Evolutionary conservation across 805 yeast genomes (phyloP), one percentile per base, ranked within the genome.

Genomic region (Scheffersomyces amazonensis): DNA sequence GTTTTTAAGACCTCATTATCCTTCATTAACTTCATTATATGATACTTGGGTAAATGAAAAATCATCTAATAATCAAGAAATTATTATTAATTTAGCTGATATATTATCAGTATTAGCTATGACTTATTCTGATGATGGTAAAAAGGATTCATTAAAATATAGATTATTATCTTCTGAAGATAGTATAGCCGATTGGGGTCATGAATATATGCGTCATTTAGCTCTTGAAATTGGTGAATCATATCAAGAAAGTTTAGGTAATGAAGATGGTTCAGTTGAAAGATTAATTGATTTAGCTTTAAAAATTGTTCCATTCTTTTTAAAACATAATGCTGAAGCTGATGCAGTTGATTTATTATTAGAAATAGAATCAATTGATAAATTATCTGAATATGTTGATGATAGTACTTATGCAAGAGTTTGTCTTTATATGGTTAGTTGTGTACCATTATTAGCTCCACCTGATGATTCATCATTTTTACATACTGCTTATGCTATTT

Each of bases 271-370:
- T 4, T 47, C 54, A 25, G 59, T 60, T 21, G 50, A 53, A 7
- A 70, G 74, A 30, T 69, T 93, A 46, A 63, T 84, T 38, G 71
- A 75, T 33, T 73, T 93, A 48, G 76, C 95, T 5, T 64, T 86
- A 50, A 77, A 82, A 49, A 81, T 93, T 50, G 90, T 87, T 28
- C 96, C 96, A 27, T 85, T 81, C 54, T 91, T 93, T 67, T 73
- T 93, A 49, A 81, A 87, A 56, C 97, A 91, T 66, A 91, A 93
- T 58, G 98, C 96, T 30, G 99, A 93, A 64, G 96, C 96, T 16
- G 99, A 93, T 58, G 99, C 99, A 1, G 96, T 93, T 18, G 99
- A 93, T 64, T 69, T 93, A 49, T 73, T 93, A 46, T 71, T 89
- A 42, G 99, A 93, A 64, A 79, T 93, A 39, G 99, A 93, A 64